Conservation (phyloP, 2,329 filamentous ascomycete species). For the Arthrobotrys entomopaga region DNA sequence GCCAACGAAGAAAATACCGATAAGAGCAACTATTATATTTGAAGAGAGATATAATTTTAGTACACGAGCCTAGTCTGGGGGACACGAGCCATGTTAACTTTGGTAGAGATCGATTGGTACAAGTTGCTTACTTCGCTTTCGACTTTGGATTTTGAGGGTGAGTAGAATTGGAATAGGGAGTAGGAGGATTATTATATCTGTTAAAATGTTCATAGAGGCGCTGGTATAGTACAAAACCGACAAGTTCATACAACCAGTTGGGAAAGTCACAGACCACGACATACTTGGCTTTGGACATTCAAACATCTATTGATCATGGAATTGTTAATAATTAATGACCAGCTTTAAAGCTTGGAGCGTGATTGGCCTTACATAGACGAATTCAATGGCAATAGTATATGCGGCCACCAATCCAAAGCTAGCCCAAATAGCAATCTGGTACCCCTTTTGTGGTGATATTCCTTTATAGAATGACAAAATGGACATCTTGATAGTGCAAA, state of each 20-base stretch:
- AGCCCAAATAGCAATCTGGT: conserved; percentile 60
- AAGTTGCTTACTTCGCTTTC: conserved; percentile 60
- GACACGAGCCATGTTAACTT: not conserved
- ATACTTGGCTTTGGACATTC: conserved; percentile 58
- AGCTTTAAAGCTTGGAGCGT: not conserved
- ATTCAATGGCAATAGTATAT: conserved; percentile 60
- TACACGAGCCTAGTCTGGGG: not conserved
- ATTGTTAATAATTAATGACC: no score
- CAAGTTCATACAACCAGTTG: conserved; percentile 61
- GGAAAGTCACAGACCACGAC: conserved; percentile 58
- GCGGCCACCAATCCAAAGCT: conserved; percentile 59
- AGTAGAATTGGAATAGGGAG: conserved; percentile 66
- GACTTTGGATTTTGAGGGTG: conserved; percentile 63
- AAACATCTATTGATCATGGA: conserved; percentile 57
- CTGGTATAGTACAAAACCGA: conserved; percentile 62
- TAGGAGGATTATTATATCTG: conserved; percentile 65
- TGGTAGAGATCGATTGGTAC: not conserved
- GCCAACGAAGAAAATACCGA: conserved; percentile 57
- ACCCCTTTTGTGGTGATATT: conserved; percentile 59
- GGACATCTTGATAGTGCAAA: conserved; percentile 63
- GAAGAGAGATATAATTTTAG: no score
- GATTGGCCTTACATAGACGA: conserved; percentile 59
- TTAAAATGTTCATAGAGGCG: conserved; percentile 64
- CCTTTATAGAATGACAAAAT: conserved; percentile 64
- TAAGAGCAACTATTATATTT: conserved; percentile 42